phyloP scores from a whole-genome alignment of 805 yeast genomes.

The Saccharomycopsis selenospora region DNA sequence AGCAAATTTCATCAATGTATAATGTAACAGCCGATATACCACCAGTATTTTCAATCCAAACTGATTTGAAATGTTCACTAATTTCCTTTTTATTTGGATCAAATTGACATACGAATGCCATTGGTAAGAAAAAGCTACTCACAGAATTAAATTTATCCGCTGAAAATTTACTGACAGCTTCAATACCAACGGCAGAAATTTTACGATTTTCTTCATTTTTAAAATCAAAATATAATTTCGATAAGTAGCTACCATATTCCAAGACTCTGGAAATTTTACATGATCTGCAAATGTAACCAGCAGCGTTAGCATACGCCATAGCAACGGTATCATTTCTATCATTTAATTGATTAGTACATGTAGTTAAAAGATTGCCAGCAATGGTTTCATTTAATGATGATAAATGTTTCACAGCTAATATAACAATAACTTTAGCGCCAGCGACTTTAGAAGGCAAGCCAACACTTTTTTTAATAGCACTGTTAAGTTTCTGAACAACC shows the following conservation, averaged over 20 bases:
- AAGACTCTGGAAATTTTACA: constrained; percentile 46
- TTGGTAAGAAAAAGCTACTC: constrained; percentile 62
- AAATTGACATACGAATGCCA: constrained; percentile 70
- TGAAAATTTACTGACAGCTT: constrained; percentile 60
- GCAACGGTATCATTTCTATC: constrained; percentile 71
- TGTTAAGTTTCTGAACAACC: constrained; percentile 42
- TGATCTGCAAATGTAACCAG: constrained; percentile 69
- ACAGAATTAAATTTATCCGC: constrained; percentile 58
- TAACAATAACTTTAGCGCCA: constrained; percentile 65
- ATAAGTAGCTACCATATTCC: constrained; percentile 45
- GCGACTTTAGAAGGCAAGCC: constrained; percentile 91
- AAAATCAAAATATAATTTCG: constrained; percentile 53
- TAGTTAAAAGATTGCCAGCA: constrained; percentile 56
- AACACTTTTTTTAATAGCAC: constrained; percentile 58
- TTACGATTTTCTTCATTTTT: constrained; percentile 36
- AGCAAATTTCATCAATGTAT: constrained; percentile 62
- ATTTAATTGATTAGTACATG: constrained; percentile 50
- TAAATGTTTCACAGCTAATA: constrained; percentile 34
- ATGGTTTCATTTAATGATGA: constrained; percentile 37
- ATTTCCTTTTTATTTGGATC: constrained; percentile 44
- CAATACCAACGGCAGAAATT: constrained; percentile 52
- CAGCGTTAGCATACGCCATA: constrained; percentile 68
- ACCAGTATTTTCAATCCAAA: constrained; percentile 76
- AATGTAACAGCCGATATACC: constrained; percentile 62
- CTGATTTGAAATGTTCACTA: constrained; percentile 43